Evolutionary conservation across 176 grass and related monocot genomes (phyloP), one percentile per base, ranked within the genome.

Genomic region (Secale cereale): DNA sequence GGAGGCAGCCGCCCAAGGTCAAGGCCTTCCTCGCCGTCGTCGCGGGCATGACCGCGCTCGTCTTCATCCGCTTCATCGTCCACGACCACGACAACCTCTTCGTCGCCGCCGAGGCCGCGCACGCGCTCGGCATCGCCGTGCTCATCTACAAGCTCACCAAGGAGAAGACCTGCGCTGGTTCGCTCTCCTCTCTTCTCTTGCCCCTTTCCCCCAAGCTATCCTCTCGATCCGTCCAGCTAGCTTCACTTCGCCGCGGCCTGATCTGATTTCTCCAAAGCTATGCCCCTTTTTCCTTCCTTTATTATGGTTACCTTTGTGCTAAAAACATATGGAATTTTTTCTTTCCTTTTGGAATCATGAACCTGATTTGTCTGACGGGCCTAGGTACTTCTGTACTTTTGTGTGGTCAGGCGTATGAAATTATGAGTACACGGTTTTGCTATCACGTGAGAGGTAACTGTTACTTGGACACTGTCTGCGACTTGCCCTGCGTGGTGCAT

Each of bases 11-110:
- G 73, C 90, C 93, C 28, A 99, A 96, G 90, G 94, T 99, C 88
- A 99, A 99, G 91, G 97, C 94, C 3, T 99, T 99, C 88, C 88
- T 99, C 60, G 88, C 89, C 91, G 93, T 99, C 59, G 94, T 94
- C 64, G 88, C 97, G 0, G 97, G 97, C 70, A 94, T 99, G 94
- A 90, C 97, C 76, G 90, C 93, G 75, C 91, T 99, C 54, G 94
- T 94, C 63, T 91, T 92, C 82, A 92, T 99, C 86, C 91, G 97
- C 71, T 96, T 96, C 83, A 91, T 99, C 84, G 94, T 99, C 39
- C 91, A 99, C 84, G 97, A 99, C 90, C 97, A 99, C 82, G 94
- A 99, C 85, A 99, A 99, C 87, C 87, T 99, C 48, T 99, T 99
- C 88, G 91, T 92, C 46, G 97, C 94, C 61, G 87, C 97, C 17